Conservation (phyloP, 2,329 filamentous ascomycete species). For the Nemania bipapillata region DNA sequence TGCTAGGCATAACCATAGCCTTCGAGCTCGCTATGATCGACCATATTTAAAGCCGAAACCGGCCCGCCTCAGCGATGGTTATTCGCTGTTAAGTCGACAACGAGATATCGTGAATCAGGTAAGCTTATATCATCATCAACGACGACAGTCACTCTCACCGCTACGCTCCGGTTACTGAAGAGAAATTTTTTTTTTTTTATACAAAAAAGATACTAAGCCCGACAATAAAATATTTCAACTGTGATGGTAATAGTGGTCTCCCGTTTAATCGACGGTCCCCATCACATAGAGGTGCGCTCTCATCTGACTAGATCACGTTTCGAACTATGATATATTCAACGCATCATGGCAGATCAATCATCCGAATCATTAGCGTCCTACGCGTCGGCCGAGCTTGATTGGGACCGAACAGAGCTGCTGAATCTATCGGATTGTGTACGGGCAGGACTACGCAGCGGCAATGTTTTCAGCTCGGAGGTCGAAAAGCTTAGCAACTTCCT, state of each 20-base stretch:
- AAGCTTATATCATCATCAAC: slow-evolving; percentile 31
- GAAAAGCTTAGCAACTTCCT: slow-evolving; percentile 57
- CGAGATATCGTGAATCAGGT: slow-evolving; percentile 49
- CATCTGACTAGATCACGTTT: not conserved
- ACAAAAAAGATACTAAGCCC: slow-evolving; percentile 50
- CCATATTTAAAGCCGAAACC: slow-evolving; percentile 42
- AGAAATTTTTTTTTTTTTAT: not conserved
- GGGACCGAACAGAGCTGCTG: slow-evolving; percentile 47
- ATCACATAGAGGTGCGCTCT: slow-evolving; percentile 42
- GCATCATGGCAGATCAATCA: slow-evolving; percentile 32
- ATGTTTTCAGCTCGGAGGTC: slow-evolving; percentile 50
- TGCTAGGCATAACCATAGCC: slow-evolving; percentile 43
- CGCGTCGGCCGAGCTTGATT: slow-evolving; percentile 39
- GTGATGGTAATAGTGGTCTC: slow-evolving; percentile 43
- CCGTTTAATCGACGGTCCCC: slow-evolving; percentile 42
- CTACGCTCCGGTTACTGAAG: slow-evolving; percentile 11
- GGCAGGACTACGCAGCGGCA: slow-evolving; percentile 50
- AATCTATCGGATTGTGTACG: slow-evolving; percentile 59
- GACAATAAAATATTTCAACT: slow-evolving; percentile 46
- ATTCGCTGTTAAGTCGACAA: slow-evolving; percentile 44
- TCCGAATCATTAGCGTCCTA: slow-evolving; percentile 35
- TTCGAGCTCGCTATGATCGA: slow-evolving; percentile 38
- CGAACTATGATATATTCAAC: slow-evolving; percentile 14
- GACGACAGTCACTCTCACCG: not conserved
- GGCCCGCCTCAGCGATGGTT: slow-evolving; percentile 40